A percentile compares a stretch with the other conserved stretches of the same genome.
phyloP scores from a whole-genome alignment of 23 red algal species.

The Gracilaria domingensis region DNA sequence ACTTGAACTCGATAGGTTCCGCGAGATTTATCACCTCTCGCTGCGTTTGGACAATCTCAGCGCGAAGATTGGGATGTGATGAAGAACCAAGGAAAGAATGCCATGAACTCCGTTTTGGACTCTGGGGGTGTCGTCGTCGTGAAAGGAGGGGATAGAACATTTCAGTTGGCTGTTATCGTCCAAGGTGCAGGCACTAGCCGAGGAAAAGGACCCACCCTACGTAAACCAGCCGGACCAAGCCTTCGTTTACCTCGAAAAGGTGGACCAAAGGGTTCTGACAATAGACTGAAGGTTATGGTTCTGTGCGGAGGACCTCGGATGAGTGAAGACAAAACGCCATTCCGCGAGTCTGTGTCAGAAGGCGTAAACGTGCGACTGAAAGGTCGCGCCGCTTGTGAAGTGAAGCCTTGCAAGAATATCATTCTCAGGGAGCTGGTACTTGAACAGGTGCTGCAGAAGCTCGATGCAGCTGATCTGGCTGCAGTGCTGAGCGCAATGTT shows the following conservation, averaged over 20 bases:
- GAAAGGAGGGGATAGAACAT: conserved; percentile 14
- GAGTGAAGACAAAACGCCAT: conserved; percentile 35
- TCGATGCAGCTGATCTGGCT: conserved; percentile 75
- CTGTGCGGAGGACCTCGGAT: conserved; percentile 42
- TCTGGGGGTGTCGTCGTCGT: conserved; percentile 57
- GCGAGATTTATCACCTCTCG: conserved; percentile 43
- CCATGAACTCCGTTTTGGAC: conserved; percentile 19
- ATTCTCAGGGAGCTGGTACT: conserved; percentile 86
- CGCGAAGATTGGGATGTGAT: conserved; percentile 28
- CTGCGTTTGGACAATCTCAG: conserved; percentile 13
- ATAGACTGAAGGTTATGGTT: conserved; percentile 15
- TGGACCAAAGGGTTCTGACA: not conserved
- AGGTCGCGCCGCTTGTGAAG: conserved; percentile 97
- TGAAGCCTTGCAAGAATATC: conserved; percentile 92
- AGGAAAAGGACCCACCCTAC: not conserved
- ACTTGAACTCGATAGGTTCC: conserved; percentile 44
- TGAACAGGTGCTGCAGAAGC: conserved; percentile 85
- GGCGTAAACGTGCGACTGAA: conserved; percentile 85
- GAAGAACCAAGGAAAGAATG: conserved; percentile 45
- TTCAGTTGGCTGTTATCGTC: conserved; percentile 49
- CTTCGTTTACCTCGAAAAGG: not conserved
- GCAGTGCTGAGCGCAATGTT: conserved; percentile 87
- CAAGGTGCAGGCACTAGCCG: not conserved
- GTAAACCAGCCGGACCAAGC: not conserved
- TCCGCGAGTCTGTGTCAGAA: conserved; percentile 15